phyloP scores from a whole-genome alignment of 1,284 basidiomycete species.

The Ceratobasidium sp. region DNA sequence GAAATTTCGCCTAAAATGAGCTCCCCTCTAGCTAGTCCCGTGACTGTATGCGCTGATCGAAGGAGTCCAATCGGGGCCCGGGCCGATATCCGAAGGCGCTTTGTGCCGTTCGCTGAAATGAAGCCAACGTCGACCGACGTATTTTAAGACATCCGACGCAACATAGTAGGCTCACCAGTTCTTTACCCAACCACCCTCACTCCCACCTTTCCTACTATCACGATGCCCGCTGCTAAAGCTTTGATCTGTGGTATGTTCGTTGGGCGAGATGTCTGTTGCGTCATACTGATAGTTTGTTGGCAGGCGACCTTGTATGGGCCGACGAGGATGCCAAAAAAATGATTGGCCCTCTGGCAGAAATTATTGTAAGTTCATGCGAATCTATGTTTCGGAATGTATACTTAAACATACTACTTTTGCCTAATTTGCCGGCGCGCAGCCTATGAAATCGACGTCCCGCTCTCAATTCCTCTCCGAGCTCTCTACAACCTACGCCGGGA shows the following conservation, averaged over 20 bases:
- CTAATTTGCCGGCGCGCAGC: conserved; percentile 57
- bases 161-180: not conserved
- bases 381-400: conserved; percentile 2
- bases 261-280: not conserved
- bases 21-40: too few relatives aligned
- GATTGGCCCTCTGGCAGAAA: conserved; percentile 76
- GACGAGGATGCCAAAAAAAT: conserved; percentile 78
- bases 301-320: conserved; percentile 84
- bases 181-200: conserved; percentile 12
- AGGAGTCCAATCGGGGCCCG: conserved; percentile 21
- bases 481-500: conserved; percentile 78
- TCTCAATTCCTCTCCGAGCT: conserved; percentile 78
- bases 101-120: conserved; percentile 5
- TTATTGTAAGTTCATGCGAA: conserved; percentile 72
- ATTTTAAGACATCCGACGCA: conserved; percentile 16
- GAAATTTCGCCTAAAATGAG: too few relatives aligned
- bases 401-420: not conserved
- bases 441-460: conserved; percentile 74
- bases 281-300: conserved; percentile 39
- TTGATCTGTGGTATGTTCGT: conserved; percentile 58
- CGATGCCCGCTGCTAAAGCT: conserved; percentile 57
- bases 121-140: conserved; percentile 3
- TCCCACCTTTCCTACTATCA: conserved; percentile 8
- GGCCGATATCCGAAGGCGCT: conserved; percentile 10
- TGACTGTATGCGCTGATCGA: too few relatives aligned